Conservation (phyloP, 192 early-diverging fungal species). For the Kickxella alabastrina region DNA sequence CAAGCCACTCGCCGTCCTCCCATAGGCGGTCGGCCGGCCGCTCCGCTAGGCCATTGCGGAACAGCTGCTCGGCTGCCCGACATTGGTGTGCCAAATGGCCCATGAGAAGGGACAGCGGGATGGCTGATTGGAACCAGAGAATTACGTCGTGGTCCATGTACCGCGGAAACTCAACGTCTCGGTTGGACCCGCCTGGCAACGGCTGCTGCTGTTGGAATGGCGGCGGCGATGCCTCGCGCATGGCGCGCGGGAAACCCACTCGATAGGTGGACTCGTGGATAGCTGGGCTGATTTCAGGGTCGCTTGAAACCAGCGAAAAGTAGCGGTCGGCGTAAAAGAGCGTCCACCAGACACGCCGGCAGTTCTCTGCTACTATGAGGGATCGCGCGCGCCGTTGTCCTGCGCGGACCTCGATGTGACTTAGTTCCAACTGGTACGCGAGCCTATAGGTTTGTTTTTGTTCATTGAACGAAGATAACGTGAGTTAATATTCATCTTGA, state of each 20-base stretch:
- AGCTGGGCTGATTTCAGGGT: constrained; percentile 37
- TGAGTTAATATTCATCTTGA: too few species aligned
- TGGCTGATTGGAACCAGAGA: constrained; percentile 51
- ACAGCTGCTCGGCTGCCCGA: constrained; percentile 46
- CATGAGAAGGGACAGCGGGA: constrained; percentile 50
- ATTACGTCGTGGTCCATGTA: constrained; percentile 53
- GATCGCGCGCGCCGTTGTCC: constrained; percentile 49
- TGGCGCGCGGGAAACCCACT: constrained; percentile 47
- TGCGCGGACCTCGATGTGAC: constrained; percentile 48
- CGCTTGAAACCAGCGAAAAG: constrained; percentile 46
- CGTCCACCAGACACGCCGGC: constrained; percentile 52
- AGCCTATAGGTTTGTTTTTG: constrained; percentile 12
- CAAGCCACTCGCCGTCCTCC: constrained; percentile 46
- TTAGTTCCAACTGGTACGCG: constrained; percentile 50
- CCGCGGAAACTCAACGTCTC: constrained; percentile 39
- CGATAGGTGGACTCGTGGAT: constrained; percentile 49
- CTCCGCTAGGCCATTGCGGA: constrained; percentile 41
- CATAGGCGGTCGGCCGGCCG: constrained; percentile 35
- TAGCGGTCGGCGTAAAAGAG: constrained; percentile 50
- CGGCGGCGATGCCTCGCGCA: constrained; percentile 50
- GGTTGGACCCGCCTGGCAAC: neutral
- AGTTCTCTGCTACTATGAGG: constrained; percentile 53
- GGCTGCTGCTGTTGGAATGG: too few species aligned
- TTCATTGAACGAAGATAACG: neutral
- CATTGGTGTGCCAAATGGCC: constrained; percentile 48